phyloP scores from a whole-genome alignment of 345 rosid species.

The Zanthoxylum bungeanum region DNA sequence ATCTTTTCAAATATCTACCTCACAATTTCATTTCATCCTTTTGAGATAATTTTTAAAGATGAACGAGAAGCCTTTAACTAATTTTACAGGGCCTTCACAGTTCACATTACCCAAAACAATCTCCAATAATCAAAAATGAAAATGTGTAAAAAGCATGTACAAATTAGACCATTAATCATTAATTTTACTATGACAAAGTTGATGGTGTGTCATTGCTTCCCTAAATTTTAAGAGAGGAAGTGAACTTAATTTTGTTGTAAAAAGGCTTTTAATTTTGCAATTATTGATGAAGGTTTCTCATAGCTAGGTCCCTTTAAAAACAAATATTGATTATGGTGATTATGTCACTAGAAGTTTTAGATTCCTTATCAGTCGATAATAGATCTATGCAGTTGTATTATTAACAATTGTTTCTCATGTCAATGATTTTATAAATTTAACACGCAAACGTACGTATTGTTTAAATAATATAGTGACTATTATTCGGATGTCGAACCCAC shows the following conservation, averaged over 20 bases:
- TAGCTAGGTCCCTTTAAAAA: neutral
- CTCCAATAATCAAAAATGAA: neutral
- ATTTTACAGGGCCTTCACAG: too few relatives aligned
- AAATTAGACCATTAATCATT: neutral
- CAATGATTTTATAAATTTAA: neutral
- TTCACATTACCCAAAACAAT: neutral
- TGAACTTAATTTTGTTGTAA: neutral
- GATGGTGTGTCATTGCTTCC: neutral
- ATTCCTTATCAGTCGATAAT: neutral
- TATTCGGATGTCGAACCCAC: too few relatives aligned
- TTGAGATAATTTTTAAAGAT: slow-evolving; percentile 9
- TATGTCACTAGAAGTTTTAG: neutral
- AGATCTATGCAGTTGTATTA: neutral
- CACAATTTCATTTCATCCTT: slow-evolving; percentile 19
- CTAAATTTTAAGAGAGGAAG: neutral
- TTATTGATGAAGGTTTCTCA: neutral
- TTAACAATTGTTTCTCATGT: too few relatives aligned
- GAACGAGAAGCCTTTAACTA: too few relatives aligned
- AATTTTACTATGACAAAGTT: neutral
- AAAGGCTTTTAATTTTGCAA: neutral
- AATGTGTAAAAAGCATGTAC: neutral
- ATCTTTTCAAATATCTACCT: slow-evolving; percentile 16
- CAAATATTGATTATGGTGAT: too few relatives aligned
- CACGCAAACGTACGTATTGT: too few relatives aligned
- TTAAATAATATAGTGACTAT: too few relatives aligned